A percentile compares a stretch with the other conserved stretches of the same genome.
Conservation (phyloP, 805 yeast genomes). For the Millerago galiae region DNA sequence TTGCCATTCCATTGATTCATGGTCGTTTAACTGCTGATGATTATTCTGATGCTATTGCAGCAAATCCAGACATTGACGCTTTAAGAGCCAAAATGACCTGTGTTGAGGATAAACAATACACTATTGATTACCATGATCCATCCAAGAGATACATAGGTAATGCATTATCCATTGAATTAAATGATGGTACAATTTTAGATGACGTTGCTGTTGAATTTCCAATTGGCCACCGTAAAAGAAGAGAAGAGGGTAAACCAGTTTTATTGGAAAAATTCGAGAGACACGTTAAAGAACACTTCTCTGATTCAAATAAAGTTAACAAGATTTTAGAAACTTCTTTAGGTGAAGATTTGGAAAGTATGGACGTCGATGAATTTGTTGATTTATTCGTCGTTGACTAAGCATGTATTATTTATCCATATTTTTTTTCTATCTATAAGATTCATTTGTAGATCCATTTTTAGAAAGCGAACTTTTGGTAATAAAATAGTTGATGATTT, state of each 20-base stretch:
- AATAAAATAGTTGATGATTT: too few relatives aligned
- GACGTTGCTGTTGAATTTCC: slow-evolving; percentile 51
- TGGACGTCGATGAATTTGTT: slow-evolving; percentile 44
- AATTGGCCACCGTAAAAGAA: slow-evolving; percentile 51
- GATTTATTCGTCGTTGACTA: slow-evolving; percentile 28
- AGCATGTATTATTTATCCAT: not conserved
- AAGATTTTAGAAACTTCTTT: slow-evolving; percentile 32
- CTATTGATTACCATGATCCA: slow-evolving; percentile 50
- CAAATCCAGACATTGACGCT: slow-evolving; percentile 45
- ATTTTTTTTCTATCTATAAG: too few relatives aligned
- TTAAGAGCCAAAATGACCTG: slow-evolving; percentile 50
- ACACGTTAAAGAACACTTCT: slow-evolving; percentile 42
- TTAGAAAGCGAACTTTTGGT: too few relatives aligned
- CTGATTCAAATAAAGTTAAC: slow-evolving; percentile 29
- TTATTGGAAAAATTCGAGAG: slow-evolving; percentile 43
- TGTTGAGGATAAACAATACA: slow-evolving; percentile 41
- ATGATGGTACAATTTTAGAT: slow-evolving; percentile 47
- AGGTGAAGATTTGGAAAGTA: slow-evolving; percentile 28
- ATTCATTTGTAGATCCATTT: too few relatives aligned
- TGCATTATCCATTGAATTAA: slow-evolving; percentile 42
- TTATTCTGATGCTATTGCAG: slow-evolving; percentile 44
- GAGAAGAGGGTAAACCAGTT: slow-evolving; percentile 55
- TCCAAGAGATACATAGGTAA: slow-evolving; percentile 53
- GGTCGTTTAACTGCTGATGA: slow-evolving; percentile 56
- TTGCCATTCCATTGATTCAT: slow-evolving; percentile 47